Base-by-base conservation (phyloP, 345 rosid genomes). In the Mallotus nudiflorus region DNA sequence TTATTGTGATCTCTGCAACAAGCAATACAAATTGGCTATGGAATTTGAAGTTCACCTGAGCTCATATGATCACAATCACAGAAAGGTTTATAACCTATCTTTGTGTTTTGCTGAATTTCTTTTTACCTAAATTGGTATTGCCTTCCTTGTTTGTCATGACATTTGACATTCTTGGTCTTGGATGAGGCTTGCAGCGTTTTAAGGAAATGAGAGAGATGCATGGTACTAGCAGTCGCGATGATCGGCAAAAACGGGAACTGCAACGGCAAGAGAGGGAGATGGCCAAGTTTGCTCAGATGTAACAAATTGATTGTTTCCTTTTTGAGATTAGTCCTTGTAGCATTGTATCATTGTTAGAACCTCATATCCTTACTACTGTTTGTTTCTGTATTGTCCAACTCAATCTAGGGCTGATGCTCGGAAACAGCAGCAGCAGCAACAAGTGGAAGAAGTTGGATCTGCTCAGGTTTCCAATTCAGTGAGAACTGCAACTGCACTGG, bases 201-300 rank as follows among this genome's bases (percentile, higher is more conserved):
- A 95, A 95, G 80, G 98, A 90, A 76, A 95, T 95, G 98, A 88
- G 80, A 81, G 99, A 92, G 73, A 85, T 90, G 92, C 99, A 92
- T 19, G 87, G 93, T 65, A 40, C 85, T 57, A 87, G 92, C 73
- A 82, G 89, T 73, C 96, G 98, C n/a, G 99, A 95, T 84, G 99
- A 89, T 51, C 75, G 98, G 55, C 89, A 86, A 76, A 95, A 90
- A 74, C 84, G 97, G 62, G 98, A 95, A 73, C 84, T 74, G 75
- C 99, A 90, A 74, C 96, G 96, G 25, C 92, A 81, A 69, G 97
- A 95, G 78, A 92, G 80, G 77, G 98, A 95, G 85, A 78, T 95
- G 91, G 94, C 94, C 14, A 92, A 90, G 75, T 89, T 90, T 88
- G 78, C 86, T 39, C 75, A 74, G 74, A 87, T 78, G 81, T 84